phyloP scores from a whole-genome alignment of 331 rosid species.

The Arachis monticola region DNA sequence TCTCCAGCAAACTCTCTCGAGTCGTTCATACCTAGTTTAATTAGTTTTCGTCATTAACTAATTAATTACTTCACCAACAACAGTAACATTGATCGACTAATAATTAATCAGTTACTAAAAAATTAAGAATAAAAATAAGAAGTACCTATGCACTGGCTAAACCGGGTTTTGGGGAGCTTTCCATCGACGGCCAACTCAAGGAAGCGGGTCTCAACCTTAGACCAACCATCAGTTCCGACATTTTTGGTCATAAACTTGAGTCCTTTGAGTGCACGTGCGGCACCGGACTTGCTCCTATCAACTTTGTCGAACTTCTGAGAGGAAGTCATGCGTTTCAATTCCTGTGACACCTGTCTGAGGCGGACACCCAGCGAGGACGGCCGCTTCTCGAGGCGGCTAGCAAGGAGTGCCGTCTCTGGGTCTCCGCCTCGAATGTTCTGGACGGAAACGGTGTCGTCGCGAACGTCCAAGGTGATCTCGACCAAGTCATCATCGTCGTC shows the following conservation, averaged over 20 bases:
- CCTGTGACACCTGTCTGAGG: conserved; percentile 76
- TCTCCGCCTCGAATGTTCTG: conserved; percentile 77
- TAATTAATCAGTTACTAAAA: no score
- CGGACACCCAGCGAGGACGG: conserved; percentile 57
- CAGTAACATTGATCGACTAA: no score
- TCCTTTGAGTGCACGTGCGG: conserved; percentile 76
- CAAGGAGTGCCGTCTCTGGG: conserved; percentile 64
- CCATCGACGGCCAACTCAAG: conserved; percentile 58
- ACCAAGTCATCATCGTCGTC: conserved; percentile 66
- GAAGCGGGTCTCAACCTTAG: conserved; percentile 65
- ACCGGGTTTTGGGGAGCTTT: conserved; percentile 63
- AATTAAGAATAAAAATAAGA: no score
- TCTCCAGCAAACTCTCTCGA: conserved; percentile 81
- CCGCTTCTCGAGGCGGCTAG: conserved; percentile 62
- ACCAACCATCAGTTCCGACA: conserved; percentile 77
- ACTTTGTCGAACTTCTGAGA: conserved; percentile 59
- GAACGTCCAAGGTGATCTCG: conserved; percentile 79
- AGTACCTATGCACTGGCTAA: conserved; percentile 80
- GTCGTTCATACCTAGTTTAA: conserved; percentile 68
- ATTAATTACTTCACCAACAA: not conserved
- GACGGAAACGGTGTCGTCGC: conserved; percentile 67
- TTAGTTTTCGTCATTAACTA: not conserved
- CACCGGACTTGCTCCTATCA: conserved; percentile 77
- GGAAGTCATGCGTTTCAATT: conserved; percentile 74
- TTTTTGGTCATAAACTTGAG: conserved; percentile 76